Evolutionary conservation across 805 yeast genomes (phyloP).

Genomic region (Starmerella sp.): DNA sequence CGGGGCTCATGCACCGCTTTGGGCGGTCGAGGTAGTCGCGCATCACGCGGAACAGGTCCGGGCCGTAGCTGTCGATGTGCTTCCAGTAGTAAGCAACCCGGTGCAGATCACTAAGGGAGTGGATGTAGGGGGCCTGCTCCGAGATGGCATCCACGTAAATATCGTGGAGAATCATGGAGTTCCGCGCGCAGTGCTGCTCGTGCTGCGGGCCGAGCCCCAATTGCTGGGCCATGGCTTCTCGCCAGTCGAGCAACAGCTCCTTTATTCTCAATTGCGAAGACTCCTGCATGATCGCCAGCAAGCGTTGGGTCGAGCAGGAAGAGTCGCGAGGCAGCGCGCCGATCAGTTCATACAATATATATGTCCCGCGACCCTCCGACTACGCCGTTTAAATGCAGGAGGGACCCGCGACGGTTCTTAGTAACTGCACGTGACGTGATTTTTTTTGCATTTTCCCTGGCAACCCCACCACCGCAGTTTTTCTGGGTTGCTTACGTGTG

Average conservation of each 20-base stretch:
- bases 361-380: background rate
- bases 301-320: background rate
- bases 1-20: constrained; percentile 16
- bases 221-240: constrained; percentile 16
- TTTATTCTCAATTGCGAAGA: constrained; percentile 2
- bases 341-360: background rate
- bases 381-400: background rate
- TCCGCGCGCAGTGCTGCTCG: constrained; percentile 23
- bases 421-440: background rate
- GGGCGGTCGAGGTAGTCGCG: constrained; percentile 20
- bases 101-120: constrained; percentile 21
- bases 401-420: background rate
- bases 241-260: constrained; percentile 16
- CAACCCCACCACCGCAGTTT: no score
- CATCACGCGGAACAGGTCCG: constrained; percentile 23
- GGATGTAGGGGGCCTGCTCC: constrained; percentile 21
- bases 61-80: constrained; percentile 25
- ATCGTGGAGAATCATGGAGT: constrained; percentile 26
- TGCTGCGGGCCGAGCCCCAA: constrained; percentile 22
- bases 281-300: background rate
- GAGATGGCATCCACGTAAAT: constrained; percentile 26
- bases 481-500: no score
- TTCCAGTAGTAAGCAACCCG: constrained; percentile 26
- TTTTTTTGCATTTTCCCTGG: background rate
- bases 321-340: background rate